Percentiles rank a stretch among this genome's conserved stretches.
These are phyloP conservation scores for Trichoderma aggressivum DNA, from an alignment of 2,329 filamentous ascomycete species.

Conservation along the genomic window DNA sequence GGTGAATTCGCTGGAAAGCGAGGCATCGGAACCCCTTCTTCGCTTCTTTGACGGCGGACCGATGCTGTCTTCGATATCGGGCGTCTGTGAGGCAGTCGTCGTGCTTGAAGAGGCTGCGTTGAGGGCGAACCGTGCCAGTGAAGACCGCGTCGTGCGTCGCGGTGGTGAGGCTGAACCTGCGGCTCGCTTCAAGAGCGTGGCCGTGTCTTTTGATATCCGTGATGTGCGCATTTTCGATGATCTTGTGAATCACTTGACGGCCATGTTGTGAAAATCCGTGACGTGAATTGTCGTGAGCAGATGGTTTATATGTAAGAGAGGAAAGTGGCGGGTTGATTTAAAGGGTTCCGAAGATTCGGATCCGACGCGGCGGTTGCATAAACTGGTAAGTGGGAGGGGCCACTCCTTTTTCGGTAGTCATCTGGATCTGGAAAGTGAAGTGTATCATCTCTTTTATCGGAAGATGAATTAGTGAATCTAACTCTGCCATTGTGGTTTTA, in stretches of 20 bases:
- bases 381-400: not conserved
- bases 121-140: constrained; percentile 46
- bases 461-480: not conserved
- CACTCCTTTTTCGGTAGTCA: not conserved
- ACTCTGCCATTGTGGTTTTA: not conserved
- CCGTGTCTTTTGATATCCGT: constrained; percentile 55
- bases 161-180: constrained; percentile 30
- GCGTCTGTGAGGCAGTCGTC: constrained; percentile 6
- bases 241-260: not conserved
- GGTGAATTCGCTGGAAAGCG: constrained; percentile 25
- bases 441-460: not conserved
- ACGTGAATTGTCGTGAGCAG: not conserved
- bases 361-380: not conserved
- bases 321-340: not conserved
- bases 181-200: constrained; percentile 48
- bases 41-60: constrained; percentile 32
- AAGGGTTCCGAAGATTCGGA: not conserved
- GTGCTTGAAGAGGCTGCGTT: constrained; percentile 26
- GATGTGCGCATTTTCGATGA: constrained; percentile 52
- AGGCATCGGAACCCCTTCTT: constrained; percentile 25
- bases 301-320: not conserved
- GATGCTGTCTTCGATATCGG: constrained; percentile 58
- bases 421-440: not conserved
- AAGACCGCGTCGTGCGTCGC: constrained; percentile 48
- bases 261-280: constrained; percentile 1